Percentiles rank a stretch among this genome's conserved stretches.
Conservation (phyloP, 176 grass and related monocot genomes). For the Elymus sibiricus region DNA sequence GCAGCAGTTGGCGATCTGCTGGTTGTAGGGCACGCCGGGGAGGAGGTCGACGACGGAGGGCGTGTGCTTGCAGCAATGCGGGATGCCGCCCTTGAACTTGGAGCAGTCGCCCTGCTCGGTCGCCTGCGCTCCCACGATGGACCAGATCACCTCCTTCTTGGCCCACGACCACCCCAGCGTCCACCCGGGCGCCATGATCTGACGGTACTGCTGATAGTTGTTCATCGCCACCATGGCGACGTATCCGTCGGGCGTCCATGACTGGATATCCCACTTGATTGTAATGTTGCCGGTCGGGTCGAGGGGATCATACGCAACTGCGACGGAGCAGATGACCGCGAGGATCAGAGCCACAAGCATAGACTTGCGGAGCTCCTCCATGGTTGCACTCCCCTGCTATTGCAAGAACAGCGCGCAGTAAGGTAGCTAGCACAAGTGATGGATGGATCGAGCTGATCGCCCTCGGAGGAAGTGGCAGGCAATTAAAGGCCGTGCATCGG, state of each 20-base stretch:
- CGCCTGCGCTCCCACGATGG: slow-evolving; percentile 83
- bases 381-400: neutral
- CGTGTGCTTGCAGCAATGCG: slow-evolving; percentile 80
- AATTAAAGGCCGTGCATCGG: neutral
- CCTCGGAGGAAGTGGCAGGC: slow-evolving; percentile 9
- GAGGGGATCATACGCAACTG: slow-evolving; percentile 78
- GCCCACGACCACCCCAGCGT: slow-evolving; percentile 82
- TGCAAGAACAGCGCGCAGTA: neutral
- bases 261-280: slow-evolving; percentile 87
- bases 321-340: slow-evolving; percentile 31
- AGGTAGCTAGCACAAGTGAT: neutral
- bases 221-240: slow-evolving; percentile 83
- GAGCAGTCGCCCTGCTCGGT: slow-evolving; percentile 96
- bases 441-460: neutral
- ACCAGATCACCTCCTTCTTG: slow-evolving; percentile 99
- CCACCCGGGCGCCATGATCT: slow-evolving; percentile 79
- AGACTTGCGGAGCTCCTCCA: slow-evolving; percentile 21
- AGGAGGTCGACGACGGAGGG: slow-evolving; percentile 79
- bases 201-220: slow-evolving; percentile 93
- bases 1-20: slow-evolving; percentile 99
- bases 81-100: slow-evolving; percentile 83
- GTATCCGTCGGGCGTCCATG: slow-evolving; percentile 94
- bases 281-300: slow-evolving; percentile 91
- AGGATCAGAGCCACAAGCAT: slow-evolving; percentile 25
- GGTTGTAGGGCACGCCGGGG: slow-evolving; percentile 93